Evolutionary conservation across 2,329 filamentous ascomycete species (phyloP).

Genomic region (Aspergillus luchuensis): DNA sequence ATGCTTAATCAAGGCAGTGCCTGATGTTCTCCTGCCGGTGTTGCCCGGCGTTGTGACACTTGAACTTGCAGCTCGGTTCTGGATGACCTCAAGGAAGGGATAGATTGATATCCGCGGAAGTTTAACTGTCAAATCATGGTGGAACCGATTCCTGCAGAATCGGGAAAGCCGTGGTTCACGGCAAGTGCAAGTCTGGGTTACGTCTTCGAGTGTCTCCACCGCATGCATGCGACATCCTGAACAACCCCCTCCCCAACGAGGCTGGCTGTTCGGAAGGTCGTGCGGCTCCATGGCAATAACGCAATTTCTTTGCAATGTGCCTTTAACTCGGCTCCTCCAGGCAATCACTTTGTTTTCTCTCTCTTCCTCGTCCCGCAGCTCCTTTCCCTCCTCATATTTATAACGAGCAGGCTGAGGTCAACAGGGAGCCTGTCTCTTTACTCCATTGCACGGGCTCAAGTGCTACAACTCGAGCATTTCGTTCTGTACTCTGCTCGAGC

Average conservation of each 20-base stretch:
- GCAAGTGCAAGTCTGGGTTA: neutral
- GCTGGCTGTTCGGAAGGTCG: neutral
- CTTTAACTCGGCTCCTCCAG: neutral
- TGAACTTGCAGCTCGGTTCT: too few species aligned
- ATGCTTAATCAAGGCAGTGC: too few species aligned
- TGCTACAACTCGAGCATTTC: neutral
- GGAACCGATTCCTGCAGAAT: too few species aligned
- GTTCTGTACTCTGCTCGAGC: neutral
- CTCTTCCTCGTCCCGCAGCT: neutral
- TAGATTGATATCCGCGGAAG: neutral
- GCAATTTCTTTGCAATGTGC: neutral
- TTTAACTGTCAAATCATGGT: too few species aligned
- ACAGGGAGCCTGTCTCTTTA: neutral
- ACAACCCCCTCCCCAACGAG: neutral
- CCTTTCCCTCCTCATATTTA: neutral
- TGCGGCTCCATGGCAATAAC: neutral
- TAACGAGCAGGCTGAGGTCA: neutral
- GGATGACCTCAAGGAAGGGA: too few species aligned
- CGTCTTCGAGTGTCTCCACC: neutral
- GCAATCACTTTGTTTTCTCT: neutral
- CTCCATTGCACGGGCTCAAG: neutral
- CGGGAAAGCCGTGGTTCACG: neutral
- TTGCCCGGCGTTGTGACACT: neutral
- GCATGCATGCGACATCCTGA: neutral
- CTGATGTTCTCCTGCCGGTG: too few species aligned